Percentiles rank a stretch among this genome's conserved stretches.
Conservation (phyloP, 306 rosid species). For the Neltuma alba region DNA sequence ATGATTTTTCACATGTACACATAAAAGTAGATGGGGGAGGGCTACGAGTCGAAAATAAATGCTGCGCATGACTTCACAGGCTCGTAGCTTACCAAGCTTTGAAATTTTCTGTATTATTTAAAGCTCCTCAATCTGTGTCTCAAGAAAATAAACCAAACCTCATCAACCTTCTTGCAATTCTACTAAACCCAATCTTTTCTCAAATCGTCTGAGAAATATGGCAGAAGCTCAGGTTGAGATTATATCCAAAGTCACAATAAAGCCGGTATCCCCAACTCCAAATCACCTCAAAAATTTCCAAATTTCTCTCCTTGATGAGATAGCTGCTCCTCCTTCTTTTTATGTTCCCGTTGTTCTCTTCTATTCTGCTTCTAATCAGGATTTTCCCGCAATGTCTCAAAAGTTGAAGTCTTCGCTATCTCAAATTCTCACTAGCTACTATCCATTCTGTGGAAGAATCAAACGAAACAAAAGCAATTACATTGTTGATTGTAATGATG, state of each 20-base stretch:
- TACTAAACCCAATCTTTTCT: neutral
- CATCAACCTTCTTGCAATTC: neutral
- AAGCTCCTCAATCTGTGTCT: no score
- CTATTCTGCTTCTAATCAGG: constrained; percentile 8
- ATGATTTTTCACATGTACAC: no score
- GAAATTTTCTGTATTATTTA: no score
- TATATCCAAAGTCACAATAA: constrained; percentile 6
- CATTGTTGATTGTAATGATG: constrained; percentile 29
- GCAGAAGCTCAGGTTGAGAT: constrained; percentile 1
- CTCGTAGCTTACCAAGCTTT: no score
- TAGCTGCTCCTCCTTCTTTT: constrained; percentile 8
- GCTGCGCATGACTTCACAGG: no score
- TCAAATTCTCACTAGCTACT: constrained; percentile 7
- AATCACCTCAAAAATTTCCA: constrained; percentile 14
- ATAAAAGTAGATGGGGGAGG: no score
- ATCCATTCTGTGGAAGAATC: constrained; percentile 35
- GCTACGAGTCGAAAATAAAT: no score
- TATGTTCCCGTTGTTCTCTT: constrained; percentile 27
- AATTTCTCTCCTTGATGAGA: constrained; percentile 33
- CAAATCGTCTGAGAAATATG: neutral
- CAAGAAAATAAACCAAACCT: neutral
- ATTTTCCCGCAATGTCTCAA: neutral
- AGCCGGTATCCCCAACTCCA: constrained; percentile 40
- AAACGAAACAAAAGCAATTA: neutral
- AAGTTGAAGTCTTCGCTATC: constrained; percentile 27